A percentile compares a stretch with the other conserved stretches of the same genome.
Conservation (phyloP, 225 moss, liverwort and hornwort genomes). For the Anthoceros angustus region DNA sequence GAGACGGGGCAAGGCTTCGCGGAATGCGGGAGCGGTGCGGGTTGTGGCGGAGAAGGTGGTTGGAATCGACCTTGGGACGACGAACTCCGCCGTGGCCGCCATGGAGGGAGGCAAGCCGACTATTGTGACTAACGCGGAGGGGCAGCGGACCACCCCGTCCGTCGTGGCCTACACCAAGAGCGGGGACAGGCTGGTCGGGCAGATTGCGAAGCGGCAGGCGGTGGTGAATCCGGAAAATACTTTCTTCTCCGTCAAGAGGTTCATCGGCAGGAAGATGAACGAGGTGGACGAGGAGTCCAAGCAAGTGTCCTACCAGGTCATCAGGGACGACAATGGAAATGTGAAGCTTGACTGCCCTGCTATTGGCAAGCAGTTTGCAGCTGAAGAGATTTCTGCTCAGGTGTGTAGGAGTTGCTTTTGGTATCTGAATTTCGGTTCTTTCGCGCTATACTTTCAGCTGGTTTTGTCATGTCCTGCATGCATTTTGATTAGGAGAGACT, state of each 20-base stretch:
- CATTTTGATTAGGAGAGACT: not conserved
- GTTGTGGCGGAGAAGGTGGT: constrained; percentile 97
- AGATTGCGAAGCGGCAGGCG: constrained; percentile 97
- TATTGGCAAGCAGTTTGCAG: constrained; percentile 88
- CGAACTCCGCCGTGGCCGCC: constrained; percentile 92
- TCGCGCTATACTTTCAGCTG: not conserved
- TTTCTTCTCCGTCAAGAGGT: constrained; percentile 91
- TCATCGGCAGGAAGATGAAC: constrained; percentile 77
- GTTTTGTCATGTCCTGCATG: not conserved
- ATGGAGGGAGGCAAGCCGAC: constrained; percentile 99
- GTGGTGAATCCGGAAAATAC: constrained; percentile 93
- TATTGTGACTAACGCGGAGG: constrained; percentile 90
- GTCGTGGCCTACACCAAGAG: constrained; percentile 93
- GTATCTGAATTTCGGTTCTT: not conserved
- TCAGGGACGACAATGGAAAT: constrained; percentile 66
- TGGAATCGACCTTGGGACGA: constrained; percentile 88
- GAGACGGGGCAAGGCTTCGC: constrained; percentile 1
- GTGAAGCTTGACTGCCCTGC: constrained; percentile 93
- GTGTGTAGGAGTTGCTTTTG: constrained; percentile 10
- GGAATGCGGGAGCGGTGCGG: constrained; percentile 41
- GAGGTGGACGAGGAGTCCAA: constrained; percentile 81
- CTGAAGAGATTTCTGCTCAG: constrained; percentile 97
- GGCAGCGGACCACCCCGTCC: constrained; percentile 74
- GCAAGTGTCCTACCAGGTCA: constrained; percentile 85
- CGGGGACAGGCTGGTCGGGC: constrained; percentile 74